A percentile compares a stretch with the other conserved stretches of the same genome.
These are phyloP conservation scores for Arthrinium puccinioides DNA, from an alignment of 2,329 filamentous ascomycete genomes.

Conservation along the genomic window DNA sequence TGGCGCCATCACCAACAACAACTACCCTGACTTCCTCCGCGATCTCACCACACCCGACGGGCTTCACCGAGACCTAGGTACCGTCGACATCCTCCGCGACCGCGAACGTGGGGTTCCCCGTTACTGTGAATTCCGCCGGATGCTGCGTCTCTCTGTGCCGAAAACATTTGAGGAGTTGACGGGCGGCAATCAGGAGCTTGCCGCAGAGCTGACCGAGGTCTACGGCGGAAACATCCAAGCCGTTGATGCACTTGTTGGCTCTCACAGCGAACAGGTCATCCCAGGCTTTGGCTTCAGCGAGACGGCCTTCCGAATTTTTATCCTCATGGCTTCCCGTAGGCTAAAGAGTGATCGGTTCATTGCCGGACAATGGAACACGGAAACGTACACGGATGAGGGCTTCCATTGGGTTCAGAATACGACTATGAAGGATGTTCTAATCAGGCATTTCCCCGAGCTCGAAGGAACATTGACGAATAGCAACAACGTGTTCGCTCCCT, in stretches of 20 bases:
- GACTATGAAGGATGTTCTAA: conserved; percentile 34
- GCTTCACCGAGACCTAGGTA: conserved; percentile 32
- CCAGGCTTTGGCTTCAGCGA: conserved; percentile 39
- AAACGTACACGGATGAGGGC: conserved; percentile 32
- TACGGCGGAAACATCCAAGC: conserved; percentile 33
- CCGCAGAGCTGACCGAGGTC: conserved; percentile 25
- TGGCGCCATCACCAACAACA: conserved; percentile 32
- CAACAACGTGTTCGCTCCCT: conserved; percentile 26
- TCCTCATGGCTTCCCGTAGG: conserved; percentile 33
- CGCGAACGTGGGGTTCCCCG: conserved; percentile 38
- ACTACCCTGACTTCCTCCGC: conserved; percentile 31
- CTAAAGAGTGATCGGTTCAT: conserved; percentile 39
- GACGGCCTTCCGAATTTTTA: conserved; percentile 38
- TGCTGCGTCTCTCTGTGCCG: conserved; percentile 29
- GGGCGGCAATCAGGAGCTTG: conserved; percentile 25
- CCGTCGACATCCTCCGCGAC: conserved; percentile 38
- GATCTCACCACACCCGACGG: conserved; percentile 32
- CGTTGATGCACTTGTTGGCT: conserved; percentile 34
- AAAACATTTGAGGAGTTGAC: conserved; percentile 31
- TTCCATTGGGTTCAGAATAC: conserved; percentile 33
- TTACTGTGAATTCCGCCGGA: conserved; percentile 35
- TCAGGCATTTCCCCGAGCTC: conserved; percentile 34
- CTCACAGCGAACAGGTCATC: conserved; percentile 32
- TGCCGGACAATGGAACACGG: conserved; percentile 29
- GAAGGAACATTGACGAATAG: conserved; percentile 19